These are phyloP conservation scores for Botryococcus braunii DNA, from an alignment of 163 green algal species.

Conservation along the genomic window DNA sequence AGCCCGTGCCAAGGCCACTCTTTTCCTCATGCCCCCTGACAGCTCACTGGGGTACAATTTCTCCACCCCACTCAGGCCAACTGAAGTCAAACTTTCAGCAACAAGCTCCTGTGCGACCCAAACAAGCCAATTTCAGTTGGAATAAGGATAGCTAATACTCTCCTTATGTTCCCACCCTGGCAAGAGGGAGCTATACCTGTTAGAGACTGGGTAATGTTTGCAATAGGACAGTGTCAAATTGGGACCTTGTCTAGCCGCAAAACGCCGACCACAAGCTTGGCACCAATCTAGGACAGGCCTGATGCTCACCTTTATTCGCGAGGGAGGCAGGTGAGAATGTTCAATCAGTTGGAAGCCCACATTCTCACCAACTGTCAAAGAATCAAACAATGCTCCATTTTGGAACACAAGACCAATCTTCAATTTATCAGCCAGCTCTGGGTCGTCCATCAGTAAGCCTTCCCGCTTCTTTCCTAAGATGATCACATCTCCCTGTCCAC, in stretches of 20 bases:
- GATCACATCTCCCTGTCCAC: conserved; percentile 68
- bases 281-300: too few species aligned
- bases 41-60: conserved; percentile 83
- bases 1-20: conserved; percentile 88
- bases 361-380: conserved; percentile 92
- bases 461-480: conserved; percentile 69
- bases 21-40: conserved; percentile 97
- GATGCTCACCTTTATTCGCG: conserved; percentile 45
- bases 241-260: too few species aligned
- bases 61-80: conserved; percentile 84
- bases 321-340: conserved; percentile 65
- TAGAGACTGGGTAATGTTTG: too few species aligned
- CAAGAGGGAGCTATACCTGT: too few species aligned
- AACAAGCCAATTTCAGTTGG: too few species aligned
- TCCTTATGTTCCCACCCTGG: too few species aligned
- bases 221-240: too few species aligned
- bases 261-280: too few species aligned
- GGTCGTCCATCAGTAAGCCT: conserved; percentile 75
- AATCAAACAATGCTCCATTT: conserved; percentile 96
- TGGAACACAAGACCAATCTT: conserved; percentile 93
- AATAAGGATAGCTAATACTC: too few species aligned
- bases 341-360: conserved; percentile 98
- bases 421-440: conserved; percentile 32
- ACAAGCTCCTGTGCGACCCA: conserved; percentile 60
- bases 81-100: conserved; percentile 59